Evolutionary conservation across 2,329 filamentous ascomycete species (phyloP).

Genomic region (Leptographium galeiforme): DNA sequence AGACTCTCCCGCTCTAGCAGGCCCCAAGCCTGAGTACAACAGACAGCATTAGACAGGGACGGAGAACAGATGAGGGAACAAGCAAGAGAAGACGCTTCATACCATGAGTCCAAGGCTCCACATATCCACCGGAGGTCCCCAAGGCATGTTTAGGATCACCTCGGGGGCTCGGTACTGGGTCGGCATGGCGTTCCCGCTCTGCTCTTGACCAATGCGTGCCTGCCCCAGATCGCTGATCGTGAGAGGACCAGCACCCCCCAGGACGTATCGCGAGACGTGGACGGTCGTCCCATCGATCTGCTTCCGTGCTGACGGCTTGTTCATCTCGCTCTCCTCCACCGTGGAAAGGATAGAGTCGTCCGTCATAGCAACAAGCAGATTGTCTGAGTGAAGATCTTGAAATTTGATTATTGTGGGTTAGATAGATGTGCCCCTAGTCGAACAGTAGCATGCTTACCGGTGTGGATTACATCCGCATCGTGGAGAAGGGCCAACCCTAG

Average conservation of each 20-base stretch:
- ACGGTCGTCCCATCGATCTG: constrained; percentile 13
- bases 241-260: constrained; percentile 18
- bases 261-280: constrained; percentile 20
- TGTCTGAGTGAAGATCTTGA: constrained; percentile 22
- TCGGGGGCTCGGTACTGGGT: constrained; percentile 21
- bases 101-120: no score
- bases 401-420: constrained; percentile 11
- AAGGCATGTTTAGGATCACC: constrained; percentile 22
- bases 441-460: constrained; percentile 14
- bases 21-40: no score
- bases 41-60: no score
- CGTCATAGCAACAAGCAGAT: constrained; percentile 21
- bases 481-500: constrained; percentile 16
- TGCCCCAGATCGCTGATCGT: constrained; percentile 22
- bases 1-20: no score
- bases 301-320: constrained; percentile 19
- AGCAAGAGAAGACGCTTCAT: no score
- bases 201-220: constrained; percentile 18
- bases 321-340: constrained; percentile 19
- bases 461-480: constrained; percentile 15
- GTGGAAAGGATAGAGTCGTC: constrained; percentile 17
- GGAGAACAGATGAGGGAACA: no score
- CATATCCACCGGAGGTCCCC: constrained; percentile 11
- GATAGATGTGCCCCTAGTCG: not conserved
- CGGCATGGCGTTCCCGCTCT: constrained; percentile 15